These are phyloP conservation scores for Gossypium ekmanianum DNA, from an alignment of 345 rosid species.

Conservation along the genomic window DNA sequence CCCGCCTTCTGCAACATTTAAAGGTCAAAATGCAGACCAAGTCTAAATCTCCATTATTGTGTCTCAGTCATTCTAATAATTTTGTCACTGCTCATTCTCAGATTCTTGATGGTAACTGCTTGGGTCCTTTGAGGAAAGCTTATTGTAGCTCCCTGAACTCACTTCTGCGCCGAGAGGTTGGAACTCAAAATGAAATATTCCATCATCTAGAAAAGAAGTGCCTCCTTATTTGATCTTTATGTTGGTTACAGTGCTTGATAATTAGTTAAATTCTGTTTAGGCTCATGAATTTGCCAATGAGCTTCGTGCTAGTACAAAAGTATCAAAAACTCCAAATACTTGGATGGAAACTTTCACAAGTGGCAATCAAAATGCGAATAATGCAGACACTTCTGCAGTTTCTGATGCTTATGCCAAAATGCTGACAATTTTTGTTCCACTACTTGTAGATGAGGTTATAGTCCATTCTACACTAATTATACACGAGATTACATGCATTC, in stretches of 20 bases:
- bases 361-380: conserved; percentile 62
- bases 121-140: conserved; percentile 90
- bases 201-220: conserved; percentile 2
- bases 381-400: conserved; percentile 80
- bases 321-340: conserved; percentile 84
- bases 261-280: conserved; percentile 37
- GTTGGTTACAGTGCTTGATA: conserved; percentile 8
- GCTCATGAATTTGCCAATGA: conserved; percentile 99
- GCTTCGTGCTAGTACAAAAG: conserved; percentile 99
- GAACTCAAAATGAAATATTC: conserved; percentile 19
- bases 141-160: conserved; percentile 93
- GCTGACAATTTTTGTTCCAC: conserved; percentile 96
- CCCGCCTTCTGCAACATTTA: conserved; percentile 93
- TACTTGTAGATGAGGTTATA: conserved; percentile 91
- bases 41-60: conserved; percentile 10
- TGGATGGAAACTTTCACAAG: conserved; percentile 95
- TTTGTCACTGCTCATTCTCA: conserved; percentile 28
- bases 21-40: conserved; percentile 48
- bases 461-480: conserved; percentile 57
- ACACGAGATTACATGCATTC: conserved; percentile 52
- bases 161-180: conserved; percentile 97
- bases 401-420: conserved; percentile 96
- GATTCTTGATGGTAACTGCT: conserved; percentile 89
- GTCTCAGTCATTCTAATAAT: conserved; percentile 16
- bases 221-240: conserved; percentile 8